These are phyloP conservation scores for Chenopodium suecicum DNA, from an alignment of 148 eudicot species.

Conservation along the genomic window DNA sequence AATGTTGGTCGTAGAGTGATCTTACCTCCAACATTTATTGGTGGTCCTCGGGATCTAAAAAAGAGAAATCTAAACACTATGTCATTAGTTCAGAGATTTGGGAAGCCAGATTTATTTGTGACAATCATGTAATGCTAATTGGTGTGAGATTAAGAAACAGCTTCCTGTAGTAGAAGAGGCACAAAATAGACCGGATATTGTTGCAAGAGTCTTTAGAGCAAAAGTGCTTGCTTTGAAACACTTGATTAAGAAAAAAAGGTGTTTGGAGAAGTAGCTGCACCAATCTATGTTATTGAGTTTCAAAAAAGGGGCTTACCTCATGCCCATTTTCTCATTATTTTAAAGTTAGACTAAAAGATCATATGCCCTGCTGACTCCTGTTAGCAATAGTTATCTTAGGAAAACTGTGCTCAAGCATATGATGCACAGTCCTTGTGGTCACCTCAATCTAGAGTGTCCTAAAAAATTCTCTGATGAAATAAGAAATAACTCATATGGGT, in stretches of 20 bases:
- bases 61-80: not conserved
- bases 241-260: not conserved
- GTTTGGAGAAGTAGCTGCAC: not conserved
- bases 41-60: not conserved
- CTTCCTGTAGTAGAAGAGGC: not conserved
- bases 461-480: not conserved
- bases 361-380: no score
- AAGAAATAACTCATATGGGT: not conserved
- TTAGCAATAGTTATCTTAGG: not conserved
- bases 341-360: no score
- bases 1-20: not conserved
- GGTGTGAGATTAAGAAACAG: not conserved
- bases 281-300: no score
- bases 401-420: not conserved
- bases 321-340: no score
- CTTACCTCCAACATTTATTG: not conserved
- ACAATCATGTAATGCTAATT: slow-evolving; percentile 5
- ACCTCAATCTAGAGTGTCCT: not conserved
- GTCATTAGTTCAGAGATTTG: not conserved
- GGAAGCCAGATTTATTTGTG: not conserved
- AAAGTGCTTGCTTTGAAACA: not conserved
- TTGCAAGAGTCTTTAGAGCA: not conserved
- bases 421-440: not conserved
- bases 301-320: no score
- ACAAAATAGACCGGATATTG: not conserved